Evolutionary conservation across 2,329 filamentous ascomycete genomes (phyloP), one percentile per base, ranked within the genome.

Genomic region (Alternaria postmessia): DNA sequence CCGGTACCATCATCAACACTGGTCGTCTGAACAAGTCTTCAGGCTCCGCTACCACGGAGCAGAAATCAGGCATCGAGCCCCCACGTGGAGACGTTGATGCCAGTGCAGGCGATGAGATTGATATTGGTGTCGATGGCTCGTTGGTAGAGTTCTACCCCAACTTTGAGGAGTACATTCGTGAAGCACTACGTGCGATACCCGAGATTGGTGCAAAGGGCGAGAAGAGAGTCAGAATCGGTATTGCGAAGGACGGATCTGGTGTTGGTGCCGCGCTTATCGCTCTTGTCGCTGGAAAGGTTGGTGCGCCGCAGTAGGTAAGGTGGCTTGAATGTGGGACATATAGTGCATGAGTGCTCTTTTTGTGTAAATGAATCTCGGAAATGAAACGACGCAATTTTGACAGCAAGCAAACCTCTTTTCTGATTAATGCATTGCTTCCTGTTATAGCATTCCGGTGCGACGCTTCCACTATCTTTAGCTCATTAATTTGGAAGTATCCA

Each of bases 201-300:
- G 88, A 90, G 62, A 91, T 98, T 70, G 94, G 94, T 5, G 81
- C 84, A 46, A 83, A 86, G 58, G 93, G 94, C 11, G 93, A 96
- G 66, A 90, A 91, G 81, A 91, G 89, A 80, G 91, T 99, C 66
- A 87, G 93, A 58, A 97, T 99, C 73, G 95, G 94, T 22, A 95
- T 98, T 73, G 95, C 95, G 63, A 97, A 97, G 84, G 95, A 99
- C 77, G 95, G 95, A 48, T 95, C 91, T 65, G 95, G 93, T 64
- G 92, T 97, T n/a, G 95, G 95, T 54, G 95, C 95, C 3, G 95
- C 95, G 41, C 82, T 99, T 70, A 98, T 98, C 80, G 95, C 95
- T 52, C 86, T 97, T 51, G 91, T 97, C 28, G 94, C 94, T 1
- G 91, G 91, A 2, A 83, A 85, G 73, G 72, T 77, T 3, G 62